Evolutionary conservation across 805 yeast genomes (phyloP).

Genomic region (Saccharomycopsis sp.): DNA sequence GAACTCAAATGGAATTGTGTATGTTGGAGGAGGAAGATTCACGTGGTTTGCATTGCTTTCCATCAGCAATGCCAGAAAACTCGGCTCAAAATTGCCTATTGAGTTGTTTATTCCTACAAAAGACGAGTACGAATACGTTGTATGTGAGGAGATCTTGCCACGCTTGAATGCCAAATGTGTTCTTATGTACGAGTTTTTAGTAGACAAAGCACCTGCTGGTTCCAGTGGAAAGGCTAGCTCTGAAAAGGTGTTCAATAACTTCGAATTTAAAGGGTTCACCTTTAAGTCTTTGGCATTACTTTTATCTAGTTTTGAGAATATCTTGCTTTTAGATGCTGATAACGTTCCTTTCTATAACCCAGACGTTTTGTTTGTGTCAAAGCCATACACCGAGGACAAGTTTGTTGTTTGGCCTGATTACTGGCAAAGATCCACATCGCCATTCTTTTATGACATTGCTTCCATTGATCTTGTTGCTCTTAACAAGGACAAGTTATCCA

Average conservation of each 20-base stretch:
- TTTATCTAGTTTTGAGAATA: constrained; percentile 67
- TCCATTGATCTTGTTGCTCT: constrained; percentile 32
- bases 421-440: constrained; percentile 64
- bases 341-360: constrained; percentile 64
- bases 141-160: constrained; percentile 62
- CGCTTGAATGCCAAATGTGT: constrained; percentile 60
- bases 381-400: constrained; percentile 36
- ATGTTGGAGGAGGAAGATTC: constrained; percentile 76
- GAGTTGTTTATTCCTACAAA: constrained; percentile 74
- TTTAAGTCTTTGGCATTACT: constrained; percentile 63
- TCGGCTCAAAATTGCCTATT: constrained; percentile 66
- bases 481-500: constrained; percentile 33
- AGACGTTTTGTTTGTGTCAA: constrained; percentile 41
- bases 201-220: constrained; percentile 46
- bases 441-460: constrained; percentile 51
- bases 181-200: constrained; percentile 50
- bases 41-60: constrained; percentile 66
- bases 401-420: constrained; percentile 63
- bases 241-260: constrained; percentile 47
- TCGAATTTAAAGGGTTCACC: constrained; percentile 59
- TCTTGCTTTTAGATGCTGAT: constrained; percentile 70
- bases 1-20: constrained; percentile 35
- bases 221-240: constrained; percentile 37
- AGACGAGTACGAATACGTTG: constrained; percentile 63
- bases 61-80: constrained; percentile 55